Percentiles rank a stretch among this genome's conserved stretches.
Evolutionary conservation across 2,329 filamentous ascomycete genomes (phyloP).

Genomic region (Lecanosticta acicola): DNA sequence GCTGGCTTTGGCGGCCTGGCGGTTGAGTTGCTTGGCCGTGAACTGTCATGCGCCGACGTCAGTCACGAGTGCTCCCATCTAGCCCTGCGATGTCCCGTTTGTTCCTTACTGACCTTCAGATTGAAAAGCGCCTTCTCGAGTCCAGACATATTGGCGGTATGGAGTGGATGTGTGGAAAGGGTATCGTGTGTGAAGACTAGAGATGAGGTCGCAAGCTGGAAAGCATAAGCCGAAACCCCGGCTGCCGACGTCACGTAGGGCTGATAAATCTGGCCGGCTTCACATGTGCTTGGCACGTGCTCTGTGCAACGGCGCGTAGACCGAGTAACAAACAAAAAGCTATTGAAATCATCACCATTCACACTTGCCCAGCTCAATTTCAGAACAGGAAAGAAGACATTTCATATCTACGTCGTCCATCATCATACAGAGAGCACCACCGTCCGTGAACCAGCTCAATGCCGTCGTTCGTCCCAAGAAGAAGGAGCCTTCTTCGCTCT

Average conservation of each 20-base stretch:
- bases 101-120: conserved; percentile 46
- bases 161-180: neutral
- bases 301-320: neutral
- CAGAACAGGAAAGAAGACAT: neutral
- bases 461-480: neutral
- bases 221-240: neutral
- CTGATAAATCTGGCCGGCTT: neutral
- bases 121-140: conserved; percentile 59
- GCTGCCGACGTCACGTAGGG: neutral
- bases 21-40: conserved; percentile 58
- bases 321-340: too few species aligned
- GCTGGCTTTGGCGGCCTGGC: conserved; percentile 56
- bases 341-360: too few species aligned
- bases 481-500: neutral
- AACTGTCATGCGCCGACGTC: conserved; percentile 39
- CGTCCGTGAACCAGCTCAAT: neutral
- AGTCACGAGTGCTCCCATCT: neutral
- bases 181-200: neutral
- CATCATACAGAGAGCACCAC: neutral
- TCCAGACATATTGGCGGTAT: conserved; percentile 47
- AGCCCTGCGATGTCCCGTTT: neutral
- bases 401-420: neutral
- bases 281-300: neutral
- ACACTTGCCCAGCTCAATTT: too few species aligned
- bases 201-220: neutral